Base-by-base conservation (phyloP, 116 monocot genomes). In the Trichopus zeylanicus region DNA sequence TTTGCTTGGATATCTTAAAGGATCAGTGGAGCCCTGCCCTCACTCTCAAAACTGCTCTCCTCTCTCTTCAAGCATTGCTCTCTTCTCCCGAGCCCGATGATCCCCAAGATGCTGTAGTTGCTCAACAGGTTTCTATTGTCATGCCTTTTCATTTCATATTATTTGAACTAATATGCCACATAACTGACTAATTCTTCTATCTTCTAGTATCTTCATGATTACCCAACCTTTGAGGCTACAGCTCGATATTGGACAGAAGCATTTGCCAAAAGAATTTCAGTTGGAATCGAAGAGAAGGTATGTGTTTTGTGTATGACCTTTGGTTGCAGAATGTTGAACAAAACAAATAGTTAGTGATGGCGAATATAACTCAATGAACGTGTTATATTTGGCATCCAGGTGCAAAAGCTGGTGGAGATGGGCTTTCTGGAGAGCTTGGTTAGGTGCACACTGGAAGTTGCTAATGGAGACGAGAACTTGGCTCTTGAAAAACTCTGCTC, bases 11-110 rank as follows among this genome's bases (percentile, higher is more conserved):
- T 62, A 98, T 98, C 37, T 70, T 98, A 67, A 98, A 98, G 59
- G 91, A 98, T 61, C 98, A 98, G 12, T 91, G 98, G 91, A 98
- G 91, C 73, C 98, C 98, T 26, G 91, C 91, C 46, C 82, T 91
- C 32, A 98, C 98, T 10, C 68, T 98, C 38, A 98, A 98, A 69
- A 98, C 98, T 3, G 84, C 98, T 31, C 62, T 98, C 62, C 75
- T 98, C 16, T 98, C 98, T 42, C 63, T 98, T 29, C 98, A 98
- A 75, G 91, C 98, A 26, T 59, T 98, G 48, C 91, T 98, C 21
- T 91, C 91, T 26, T 60, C 91, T 12, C 98, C 91, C 29, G 88
- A 65, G 56, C 91, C 98, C 60, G 85, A 88, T 67, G 98, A 98
- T 72, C 98, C 98, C 54, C 98, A 98, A 66, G 91, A 98, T 80